Conservation (phyloP, 495 filamentous ascomycete genomes). For the Podospora didyma region DNA sequence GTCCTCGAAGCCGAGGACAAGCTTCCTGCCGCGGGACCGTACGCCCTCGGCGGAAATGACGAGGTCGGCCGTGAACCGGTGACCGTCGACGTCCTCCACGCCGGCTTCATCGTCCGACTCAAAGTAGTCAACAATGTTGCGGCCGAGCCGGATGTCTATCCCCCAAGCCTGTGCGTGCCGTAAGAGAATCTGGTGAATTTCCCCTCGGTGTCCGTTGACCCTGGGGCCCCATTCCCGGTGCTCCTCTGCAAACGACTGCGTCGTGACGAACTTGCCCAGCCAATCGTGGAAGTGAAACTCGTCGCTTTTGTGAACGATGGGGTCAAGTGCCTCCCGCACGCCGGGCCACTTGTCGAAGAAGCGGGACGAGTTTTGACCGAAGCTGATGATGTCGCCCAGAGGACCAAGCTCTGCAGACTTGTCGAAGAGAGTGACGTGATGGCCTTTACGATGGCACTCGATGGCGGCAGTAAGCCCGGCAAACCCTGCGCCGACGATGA, state of each 20-base stretch:
- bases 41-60: conserved; percentile 56
- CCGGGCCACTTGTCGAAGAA: conserved; percentile 42
- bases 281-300: conserved; percentile 31
- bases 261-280: conserved; percentile 29
- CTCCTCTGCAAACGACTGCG: conserved; percentile 5
- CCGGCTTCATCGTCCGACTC: conserved; percentile 44
- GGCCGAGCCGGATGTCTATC: conserved; percentile 43
- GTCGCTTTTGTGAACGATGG: conserved; percentile 36
- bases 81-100: conserved; percentile 39
- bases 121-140: conserved; percentile 46
- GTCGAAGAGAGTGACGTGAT: conserved; percentile 48
- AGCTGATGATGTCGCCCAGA: conserved; percentile 44
- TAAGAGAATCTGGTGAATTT: conserved; percentile 49
- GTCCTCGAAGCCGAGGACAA: conserved; percentile 51
- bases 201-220: conserved; percentile 45
- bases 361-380: conserved; percentile 39
- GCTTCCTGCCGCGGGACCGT: conserved; percentile 41
- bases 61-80: conserved; percentile 45
- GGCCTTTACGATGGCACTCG: conserved; percentile 60
- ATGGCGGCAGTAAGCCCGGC: conserved; percentile 57
- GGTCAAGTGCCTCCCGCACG: conserved; percentile 32
- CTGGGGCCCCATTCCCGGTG: conserved; percentile 13
- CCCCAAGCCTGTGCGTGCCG: conserved; percentile 44
- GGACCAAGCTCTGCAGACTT: conserved; percentile 35
- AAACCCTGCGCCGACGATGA: conserved; percentile 32